A percentile compares a stretch with the other conserved stretches of the same genome.
These are phyloP conservation scores for Sporobolomyces pararoseus DNA, from an alignment of 768 basidiomycete genomes.

Conservation along the genomic window DNA sequence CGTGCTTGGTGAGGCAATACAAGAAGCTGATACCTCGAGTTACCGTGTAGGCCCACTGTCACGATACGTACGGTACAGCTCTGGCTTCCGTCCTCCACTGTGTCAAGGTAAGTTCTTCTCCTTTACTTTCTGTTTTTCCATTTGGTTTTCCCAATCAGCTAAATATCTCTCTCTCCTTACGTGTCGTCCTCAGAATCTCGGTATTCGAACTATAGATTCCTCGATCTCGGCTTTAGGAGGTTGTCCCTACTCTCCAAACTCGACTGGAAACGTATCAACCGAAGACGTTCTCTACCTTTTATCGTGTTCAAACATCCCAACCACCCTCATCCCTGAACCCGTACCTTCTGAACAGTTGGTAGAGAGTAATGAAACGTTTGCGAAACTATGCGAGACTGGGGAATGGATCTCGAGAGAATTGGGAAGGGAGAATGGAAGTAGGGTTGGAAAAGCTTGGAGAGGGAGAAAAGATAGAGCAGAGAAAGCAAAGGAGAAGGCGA, in stretches of 20 bases:
- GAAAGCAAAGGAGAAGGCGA: too few relatives aligned
- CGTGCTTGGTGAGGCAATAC: too few relatives aligned
- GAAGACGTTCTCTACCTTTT: conserved; percentile 78
- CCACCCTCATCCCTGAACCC: conserved; percentile 50
- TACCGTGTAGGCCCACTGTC: conserved; percentile 65
- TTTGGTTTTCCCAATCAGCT: not conserved
- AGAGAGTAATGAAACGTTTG: conserved; percentile 15
- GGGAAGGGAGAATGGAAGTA: conserved; percentile 36
- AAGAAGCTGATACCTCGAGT: too few relatives aligned
- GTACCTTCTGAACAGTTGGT: not conserved
- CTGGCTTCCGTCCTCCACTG: conserved; percentile 44
- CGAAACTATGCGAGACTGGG: conserved; percentile 20
- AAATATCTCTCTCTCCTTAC: not conserved
- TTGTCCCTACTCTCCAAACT: conserved; percentile 93
- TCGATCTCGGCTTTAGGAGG: conserved; percentile 87
- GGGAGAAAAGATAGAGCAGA: conserved; percentile 10
- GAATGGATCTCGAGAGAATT: conserved; percentile 32
- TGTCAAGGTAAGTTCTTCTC: conserved; percentile 48
- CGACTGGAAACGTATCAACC: conserved; percentile 90
- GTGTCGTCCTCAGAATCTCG: conserved; percentile 51
- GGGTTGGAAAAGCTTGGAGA: conserved; percentile 29
- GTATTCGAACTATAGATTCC: conserved; percentile 73
- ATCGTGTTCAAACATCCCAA: conserved; percentile 59
- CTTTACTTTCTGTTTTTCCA: not conserved
- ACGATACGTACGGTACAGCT: conserved; percentile 86